Evolutionary conservation across 2,329 filamentous ascomycete genomes (phyloP).

Genomic region (Calcarisporium arbuscula): DNA sequence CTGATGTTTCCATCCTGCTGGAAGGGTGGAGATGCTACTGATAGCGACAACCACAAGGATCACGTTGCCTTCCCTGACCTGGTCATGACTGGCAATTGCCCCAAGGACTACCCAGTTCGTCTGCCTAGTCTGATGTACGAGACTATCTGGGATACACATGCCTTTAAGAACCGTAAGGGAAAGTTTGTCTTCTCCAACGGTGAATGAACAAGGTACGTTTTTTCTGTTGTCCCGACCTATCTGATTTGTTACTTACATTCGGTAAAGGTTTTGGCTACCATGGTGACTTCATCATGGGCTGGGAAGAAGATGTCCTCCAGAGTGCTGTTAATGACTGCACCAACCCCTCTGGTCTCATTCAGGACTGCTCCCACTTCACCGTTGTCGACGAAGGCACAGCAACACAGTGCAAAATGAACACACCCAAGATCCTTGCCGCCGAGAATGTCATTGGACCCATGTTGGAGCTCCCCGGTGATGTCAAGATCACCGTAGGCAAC

Average conservation of each 20-base stretch:
- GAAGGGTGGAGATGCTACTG: slow-evolving; percentile 62
- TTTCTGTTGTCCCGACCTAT: slow-evolving; percentile 4
- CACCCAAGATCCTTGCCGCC: slow-evolving; percentile 44
- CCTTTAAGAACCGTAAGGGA: slow-evolving; percentile 56
- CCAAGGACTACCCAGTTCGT: slow-evolving; percentile 59
- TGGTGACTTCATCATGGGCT: slow-evolving; percentile 75
- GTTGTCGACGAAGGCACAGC: slow-evolving; percentile 56
- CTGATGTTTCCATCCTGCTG: slow-evolving; percentile 87
- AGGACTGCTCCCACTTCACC: slow-evolving; percentile 70
- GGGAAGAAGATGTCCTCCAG: slow-evolving; percentile 64
- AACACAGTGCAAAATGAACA: slow-evolving; percentile 53
- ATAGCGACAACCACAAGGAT: slow-evolving; percentile 48
- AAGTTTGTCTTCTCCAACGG: slow-evolving; percentile 73
- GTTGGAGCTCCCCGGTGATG: slow-evolving; percentile 59
- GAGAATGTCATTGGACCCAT: slow-evolving; percentile 56
- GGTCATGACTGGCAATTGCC: slow-evolving; percentile 72
- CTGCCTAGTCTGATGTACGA: slow-evolving; percentile 76
- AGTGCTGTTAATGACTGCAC: slow-evolving; percentile 70
- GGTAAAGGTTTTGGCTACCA: slow-evolving; percentile 64
- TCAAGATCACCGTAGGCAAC: slow-evolving; percentile 34
- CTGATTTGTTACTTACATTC: neutral
- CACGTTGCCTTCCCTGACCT: slow-evolving; percentile 74
- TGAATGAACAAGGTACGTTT: slow-evolving; percentile 60
- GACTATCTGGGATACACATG: slow-evolving; percentile 72
- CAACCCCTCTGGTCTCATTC: slow-evolving; percentile 58